Evolutionary conservation across 148 eudicot species (phyloP).

Genomic region (Polygonum aviculare): DNA sequence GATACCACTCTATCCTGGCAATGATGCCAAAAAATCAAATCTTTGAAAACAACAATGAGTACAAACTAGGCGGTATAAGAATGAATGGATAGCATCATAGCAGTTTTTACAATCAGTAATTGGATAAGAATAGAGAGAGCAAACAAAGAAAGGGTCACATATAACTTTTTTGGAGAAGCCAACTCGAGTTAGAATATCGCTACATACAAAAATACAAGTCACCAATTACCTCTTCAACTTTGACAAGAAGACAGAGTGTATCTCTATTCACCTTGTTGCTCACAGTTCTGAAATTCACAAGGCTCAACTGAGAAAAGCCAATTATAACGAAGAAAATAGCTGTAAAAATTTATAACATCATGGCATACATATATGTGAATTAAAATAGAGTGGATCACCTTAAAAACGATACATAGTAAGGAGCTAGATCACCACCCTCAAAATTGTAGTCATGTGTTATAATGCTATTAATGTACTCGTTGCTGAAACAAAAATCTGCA

Average conservation of each 20-base stretch:
- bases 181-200: background rate
- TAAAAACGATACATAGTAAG: conserved; percentile 46
- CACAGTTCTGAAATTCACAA: conserved; percentile 28
- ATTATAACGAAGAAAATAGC: background rate
- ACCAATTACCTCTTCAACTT: conserved; percentile 43
- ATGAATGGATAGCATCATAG: background rate
- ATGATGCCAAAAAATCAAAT: conserved; percentile 1
- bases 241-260: conserved; percentile 50
- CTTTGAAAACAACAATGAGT: background rate
- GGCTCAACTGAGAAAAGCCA: background rate
- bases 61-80: background rate
- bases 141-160: background rate
- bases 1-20: conserved; percentile 36
- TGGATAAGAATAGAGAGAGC: background rate
- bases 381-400: conserved; percentile 21
- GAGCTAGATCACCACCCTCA: conserved; percentile 39
- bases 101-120: background rate
- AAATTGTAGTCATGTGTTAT: conserved; percentile 41
- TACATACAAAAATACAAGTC: background rate
- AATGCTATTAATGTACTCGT: conserved; percentile 41
- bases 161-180: background rate
- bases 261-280: conserved; percentile 39
- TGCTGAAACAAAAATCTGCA: conserved; percentile 51
- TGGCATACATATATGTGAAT: background rate
- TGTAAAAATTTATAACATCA: background rate